These are phyloP conservation scores for Cairneyella variabilis DNA, from an alignment of 495 filamentous ascomycete species.

Conservation along the genomic window DNA sequence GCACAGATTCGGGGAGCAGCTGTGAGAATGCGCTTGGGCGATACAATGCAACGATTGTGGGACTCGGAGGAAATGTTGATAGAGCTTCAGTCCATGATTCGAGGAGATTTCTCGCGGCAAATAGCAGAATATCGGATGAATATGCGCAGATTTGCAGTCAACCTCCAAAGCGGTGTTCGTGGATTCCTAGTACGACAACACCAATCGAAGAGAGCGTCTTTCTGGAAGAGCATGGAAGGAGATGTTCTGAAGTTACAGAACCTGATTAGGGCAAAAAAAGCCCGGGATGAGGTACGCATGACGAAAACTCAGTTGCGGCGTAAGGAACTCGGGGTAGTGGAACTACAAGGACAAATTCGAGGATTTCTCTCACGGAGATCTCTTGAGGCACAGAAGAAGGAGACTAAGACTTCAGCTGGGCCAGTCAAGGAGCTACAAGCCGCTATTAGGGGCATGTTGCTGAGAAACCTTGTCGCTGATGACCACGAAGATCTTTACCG, in stretches of 20 bases:
- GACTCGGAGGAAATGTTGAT: slow-evolving; percentile 73
- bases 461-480: slow-evolving; percentile 29
- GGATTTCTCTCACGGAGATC: slow-evolving; percentile 51
- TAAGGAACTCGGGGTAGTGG: slow-evolving; percentile 45
- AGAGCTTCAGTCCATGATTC: slow-evolving; percentile 77
- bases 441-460: slow-evolving; percentile 55
- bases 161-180: slow-evolving; percentile 73
- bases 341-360: slow-evolving; percentile 71
- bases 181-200: slow-evolving; percentile 73
- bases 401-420: slow-evolving; percentile 43
- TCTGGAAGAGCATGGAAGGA: slow-evolving; percentile 65
- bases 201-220: slow-evolving; percentile 54
- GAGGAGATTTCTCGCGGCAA: slow-evolving; percentile 68
- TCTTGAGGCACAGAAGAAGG: slow-evolving; percentile 47
- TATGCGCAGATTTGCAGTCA: slow-evolving; percentile 71
- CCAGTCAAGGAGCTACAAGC: slow-evolving; percentile 63
- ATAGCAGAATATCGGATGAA: slow-evolving; percentile 72
- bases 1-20: slow-evolving; percentile 81
- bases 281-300: slow-evolving; percentile 61
- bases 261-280: slow-evolving; percentile 72
- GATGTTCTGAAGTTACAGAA: slow-evolving; percentile 81
- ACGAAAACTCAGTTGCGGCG: slow-evolving; percentile 56
- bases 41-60: slow-evolving; percentile 88
- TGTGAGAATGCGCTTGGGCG: slow-evolving; percentile 70
- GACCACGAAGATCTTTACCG: slow-evolving; percentile 33